Evolutionary conservation across 208 protist species (phyloP).

Genomic region (Leishmania gerbilli): DNA sequence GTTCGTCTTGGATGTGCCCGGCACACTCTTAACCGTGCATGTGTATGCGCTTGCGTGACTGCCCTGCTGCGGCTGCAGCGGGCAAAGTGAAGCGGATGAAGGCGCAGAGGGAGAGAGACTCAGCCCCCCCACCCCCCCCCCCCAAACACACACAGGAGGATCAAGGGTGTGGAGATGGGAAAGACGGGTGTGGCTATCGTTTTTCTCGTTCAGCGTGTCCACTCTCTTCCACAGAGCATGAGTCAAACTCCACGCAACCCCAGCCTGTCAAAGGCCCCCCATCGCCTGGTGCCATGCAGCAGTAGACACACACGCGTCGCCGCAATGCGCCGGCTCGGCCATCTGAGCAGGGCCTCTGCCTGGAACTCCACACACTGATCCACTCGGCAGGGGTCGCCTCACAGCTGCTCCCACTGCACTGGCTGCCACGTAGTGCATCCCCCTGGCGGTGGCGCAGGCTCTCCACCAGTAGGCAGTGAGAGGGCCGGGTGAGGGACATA

Average conservation of each 20-base stretch:
- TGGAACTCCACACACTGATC: neutral
- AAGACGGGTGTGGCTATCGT: neutral
- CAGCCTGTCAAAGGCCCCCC: neutral
- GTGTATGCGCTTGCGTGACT: conserved; percentile 17
- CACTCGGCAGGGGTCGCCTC: neutral
- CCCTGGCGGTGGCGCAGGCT: neutral
- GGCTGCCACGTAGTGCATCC: neutral
- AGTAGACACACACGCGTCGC: neutral
- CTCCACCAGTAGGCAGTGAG: neutral
- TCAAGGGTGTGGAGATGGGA: neutral
- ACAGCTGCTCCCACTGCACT: neutral
- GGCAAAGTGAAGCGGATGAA: neutral
- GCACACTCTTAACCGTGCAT: neutral
- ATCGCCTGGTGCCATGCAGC: neutral
- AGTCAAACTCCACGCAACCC: neutral
- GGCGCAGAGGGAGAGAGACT: neutral
- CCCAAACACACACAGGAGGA: neutral
- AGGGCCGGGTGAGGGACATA: neutral
- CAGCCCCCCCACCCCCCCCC: neutral
- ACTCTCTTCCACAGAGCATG: neutral
- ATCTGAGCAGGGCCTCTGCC: neutral
- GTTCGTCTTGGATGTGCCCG: neutral
- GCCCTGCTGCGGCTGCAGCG: neutral
- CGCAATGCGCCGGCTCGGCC: neutral
- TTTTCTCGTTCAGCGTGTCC: neutral